Conservation (phyloP, 805 yeast species). For the Ogataea allantospora region DNA sequence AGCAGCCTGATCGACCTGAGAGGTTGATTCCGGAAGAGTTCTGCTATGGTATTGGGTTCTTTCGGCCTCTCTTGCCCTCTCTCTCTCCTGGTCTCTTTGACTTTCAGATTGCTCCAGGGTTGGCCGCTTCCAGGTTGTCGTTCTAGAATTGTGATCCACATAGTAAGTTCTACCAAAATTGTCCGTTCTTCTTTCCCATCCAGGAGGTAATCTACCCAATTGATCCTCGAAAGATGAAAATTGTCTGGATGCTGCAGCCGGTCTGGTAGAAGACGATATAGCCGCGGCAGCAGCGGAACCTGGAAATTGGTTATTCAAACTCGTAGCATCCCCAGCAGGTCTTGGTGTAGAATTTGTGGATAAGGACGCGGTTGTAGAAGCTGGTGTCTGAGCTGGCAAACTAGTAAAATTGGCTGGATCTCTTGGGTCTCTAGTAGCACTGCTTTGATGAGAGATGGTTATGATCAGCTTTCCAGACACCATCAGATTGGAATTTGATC, state of each 20-base stretch:
- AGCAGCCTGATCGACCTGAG: conserved; percentile 42
- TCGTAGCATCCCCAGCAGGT: conserved; percentile 13
- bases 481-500: conserved; percentile 85
- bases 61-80: conserved; percentile 76
- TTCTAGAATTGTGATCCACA: conserved; percentile 95
- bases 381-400: conserved; percentile 5
- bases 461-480: conserved; percentile 92
- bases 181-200: conserved; percentile 99
- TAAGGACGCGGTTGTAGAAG: conserved; percentile 9
- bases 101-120: conserved; percentile 75
- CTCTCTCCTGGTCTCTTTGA: conserved; percentile 60
- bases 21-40: conserved; percentile 80
- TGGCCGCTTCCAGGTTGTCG: conserved; percentile 99
- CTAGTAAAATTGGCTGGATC: conserved; percentile 30
- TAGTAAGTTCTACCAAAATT: conserved; percentile 96
- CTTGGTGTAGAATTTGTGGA: conserved; percentile 14
- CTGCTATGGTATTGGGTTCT: conserved; percentile 88
- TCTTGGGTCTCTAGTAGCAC: conserved; percentile 25
- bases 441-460: conserved; percentile 54
- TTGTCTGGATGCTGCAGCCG: conserved; percentile 45
- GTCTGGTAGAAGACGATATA: conserved; percentile 26
- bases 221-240: conserved; percentile 96
- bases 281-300: conserved; percentile 30
- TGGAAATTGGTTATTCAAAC: conserved; percentile 24
- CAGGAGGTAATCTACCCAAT: conserved; percentile 93